Evolutionary conservation across 2,329 filamentous ascomycete species (phyloP), one percentile per base, ranked within the genome.

Genomic region (Arthrinium puccinioides): DNA sequence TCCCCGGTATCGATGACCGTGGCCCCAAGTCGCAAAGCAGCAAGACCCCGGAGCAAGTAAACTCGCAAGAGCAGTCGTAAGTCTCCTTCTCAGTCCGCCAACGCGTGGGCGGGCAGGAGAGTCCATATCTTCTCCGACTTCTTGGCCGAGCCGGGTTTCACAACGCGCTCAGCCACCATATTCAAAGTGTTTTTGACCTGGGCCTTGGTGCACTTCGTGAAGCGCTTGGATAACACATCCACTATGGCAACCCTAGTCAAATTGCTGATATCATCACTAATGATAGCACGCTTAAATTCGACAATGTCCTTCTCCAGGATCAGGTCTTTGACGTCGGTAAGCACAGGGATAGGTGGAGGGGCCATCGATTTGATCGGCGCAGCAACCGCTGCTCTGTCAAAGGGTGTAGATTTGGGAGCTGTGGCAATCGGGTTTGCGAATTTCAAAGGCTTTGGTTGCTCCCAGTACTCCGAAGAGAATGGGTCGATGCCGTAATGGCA

Each of bases 381-480:
- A 5, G 16, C 21, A 11, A 13, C 14, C 21, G 32, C 20, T 16
- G 27, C 11, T 15, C 39, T 32, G 14, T 26, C 32, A 15, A 32
- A 37, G n/a, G 35, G 33, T 20, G 33, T 20, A 3, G 33, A 19
- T 6, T 24, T 16, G 13, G 28, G 23, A n/a, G 33, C 16, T 4
- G 21, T 24, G 8, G 35, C n/a, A 6, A 23, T 10, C n/a, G 32
- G 10, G 13, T 14, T 11, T 23, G 33, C 9, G 23, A 14, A 11
- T 15, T 30, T 29, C 6, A 19, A 16, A 11, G 27, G 4, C 19
- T 40, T 40, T n/a, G 40, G 37, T 21, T 69, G 62, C n/a, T 33
- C 31, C 92, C 92, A 97, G 59, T 97, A 97, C 1, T 67, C 60
- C 0, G 77, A 78, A 0, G 87, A 89, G 55, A 90, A 94, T 0